Evolutionary conservation across 2,329 filamentous ascomycete species (phyloP).

Genomic region (Epichloe amarillans): DNA sequence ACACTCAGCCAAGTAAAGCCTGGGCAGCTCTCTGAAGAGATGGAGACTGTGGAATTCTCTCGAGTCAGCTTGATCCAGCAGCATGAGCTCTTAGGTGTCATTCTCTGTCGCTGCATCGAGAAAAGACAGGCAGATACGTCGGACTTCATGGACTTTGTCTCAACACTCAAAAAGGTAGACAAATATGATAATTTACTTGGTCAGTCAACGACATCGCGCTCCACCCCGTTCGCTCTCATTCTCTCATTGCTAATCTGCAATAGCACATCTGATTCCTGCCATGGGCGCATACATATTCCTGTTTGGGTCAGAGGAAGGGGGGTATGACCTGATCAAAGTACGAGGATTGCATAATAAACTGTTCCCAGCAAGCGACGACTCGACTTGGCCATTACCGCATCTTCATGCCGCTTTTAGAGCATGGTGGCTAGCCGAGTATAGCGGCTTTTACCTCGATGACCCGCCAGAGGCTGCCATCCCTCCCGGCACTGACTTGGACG

Average conservation of each 20-base stretch:
- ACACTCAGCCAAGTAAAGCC: slow-evolving; percentile 55
- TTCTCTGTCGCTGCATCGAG: slow-evolving; percentile 67
- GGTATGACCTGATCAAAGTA: slow-evolving; percentile 54
- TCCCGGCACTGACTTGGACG: slow-evolving; percentile 48
- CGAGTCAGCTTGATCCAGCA: slow-evolving; percentile 70
- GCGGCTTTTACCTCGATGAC: slow-evolving; percentile 72
- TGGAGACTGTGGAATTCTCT: slow-evolving; percentile 71
- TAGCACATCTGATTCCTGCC: slow-evolving; percentile 70
- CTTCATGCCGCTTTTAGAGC: slow-evolving; percentile 67
- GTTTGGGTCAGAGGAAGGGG: slow-evolving; percentile 67
- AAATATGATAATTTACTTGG: slow-evolving; percentile 56
- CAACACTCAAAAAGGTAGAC: slow-evolving; percentile 54
- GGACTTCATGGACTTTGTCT: slow-evolving; percentile 63
- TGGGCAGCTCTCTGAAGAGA: slow-evolving; percentile 41
- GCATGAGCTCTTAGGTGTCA: slow-evolving; percentile 77
- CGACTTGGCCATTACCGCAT: slow-evolving; percentile 58
- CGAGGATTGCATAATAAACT: slow-evolving; percentile 57
- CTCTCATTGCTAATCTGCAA: background rate
- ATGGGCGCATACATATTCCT: slow-evolving; percentile 64
- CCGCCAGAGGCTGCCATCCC: slow-evolving; percentile 42
- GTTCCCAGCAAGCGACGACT: slow-evolving; percentile 50
- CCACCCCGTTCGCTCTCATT: slow-evolving; percentile 2
- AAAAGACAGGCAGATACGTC: slow-evolving; percentile 54
- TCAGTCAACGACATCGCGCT: slow-evolving; percentile 15
- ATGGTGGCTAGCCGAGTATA: slow-evolving; percentile 91